Evolutionary conservation across 1,139 yeast genomes (phyloP), one percentile per base, ranked within the genome.

Genomic region (Protomyces pachydermus): DNA sequence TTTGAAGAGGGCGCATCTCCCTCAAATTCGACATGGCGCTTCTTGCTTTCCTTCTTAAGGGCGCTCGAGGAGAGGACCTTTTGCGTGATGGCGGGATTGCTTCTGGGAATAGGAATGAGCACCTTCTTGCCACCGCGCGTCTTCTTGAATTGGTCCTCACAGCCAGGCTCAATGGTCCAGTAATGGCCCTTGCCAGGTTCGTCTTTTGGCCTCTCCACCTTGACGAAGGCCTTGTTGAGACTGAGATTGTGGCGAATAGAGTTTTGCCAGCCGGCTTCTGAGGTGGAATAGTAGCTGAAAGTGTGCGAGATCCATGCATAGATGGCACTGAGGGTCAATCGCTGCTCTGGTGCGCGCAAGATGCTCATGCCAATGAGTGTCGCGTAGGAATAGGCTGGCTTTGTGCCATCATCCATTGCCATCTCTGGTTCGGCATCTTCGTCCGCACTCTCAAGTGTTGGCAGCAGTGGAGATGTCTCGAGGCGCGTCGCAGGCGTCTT

Each of bases 371-470:
- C 98, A 68, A 93, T 93, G 68, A 93, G 80, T 51, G 93, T 87
- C 8, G 98, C 98, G 74, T 93, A 93, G 3, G 97, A 89, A 72
- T 86, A 91, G 1, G 97, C 97, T 2, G 98, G 98, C 75, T 95
- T 93, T 54, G 74, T 71, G 28, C 81, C 82, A 55, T 79, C 80
- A 68, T 80, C 83, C 20, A 45, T 25, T 34, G 56, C 56, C 52
- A 58, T 25, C 6, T 52, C 56, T 34, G 54, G 39, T 3, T 58
- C 62, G n/a, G 62, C 53, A 14, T 39, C 56, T 28, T 52, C 62
- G 18, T 48, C 46, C 10, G 60, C 54, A 20, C 35, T 38, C 10
- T 48, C 60, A n/a, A 46, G 28, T 5, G 53, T 34, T 10, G 60
- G 54, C 56, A 50, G 42, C 14, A 38, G 51, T 2, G 45, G 52